Evolutionary conservation across 192 early-diverging fungal species (phyloP).

Genomic region (Pilaira anomala): DNA sequence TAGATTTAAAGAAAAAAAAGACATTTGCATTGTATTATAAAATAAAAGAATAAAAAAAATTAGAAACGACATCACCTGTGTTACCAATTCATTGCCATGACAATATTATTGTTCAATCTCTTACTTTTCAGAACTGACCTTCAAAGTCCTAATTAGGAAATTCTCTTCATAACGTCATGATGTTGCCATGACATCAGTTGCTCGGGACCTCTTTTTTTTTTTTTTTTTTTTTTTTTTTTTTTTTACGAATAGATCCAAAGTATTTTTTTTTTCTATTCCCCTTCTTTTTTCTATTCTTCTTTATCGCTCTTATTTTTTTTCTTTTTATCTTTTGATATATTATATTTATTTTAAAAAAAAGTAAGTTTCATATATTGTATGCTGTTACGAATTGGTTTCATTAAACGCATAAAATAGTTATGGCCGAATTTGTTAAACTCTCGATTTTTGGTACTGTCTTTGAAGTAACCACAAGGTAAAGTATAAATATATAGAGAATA

Average conservation of each 20-base stretch:
- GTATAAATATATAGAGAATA: too few relatives aligned
- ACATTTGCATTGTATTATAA: too few relatives aligned
- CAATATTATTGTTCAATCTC: too few relatives aligned
- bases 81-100: too few relatives aligned
- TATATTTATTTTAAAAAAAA: background rate
- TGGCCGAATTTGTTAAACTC: conserved; percentile 71
- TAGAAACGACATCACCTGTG: too few relatives aligned
- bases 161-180: background rate
- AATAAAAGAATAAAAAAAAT: too few relatives aligned
- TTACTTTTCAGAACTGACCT: too few relatives aligned
- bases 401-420: conserved; percentile 13
- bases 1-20: conserved; percentile 29
- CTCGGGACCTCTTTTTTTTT: conserved; percentile 4
- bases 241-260: background rate
- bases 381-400: too few relatives aligned
- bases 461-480: conserved; percentile 70
- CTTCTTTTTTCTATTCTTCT: conserved; percentile 5
- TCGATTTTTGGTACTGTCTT: conserved; percentile 82
- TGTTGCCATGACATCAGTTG: conserved; percentile 16
- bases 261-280: conserved; percentile 3
- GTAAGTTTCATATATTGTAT: too few relatives aligned
- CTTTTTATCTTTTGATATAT: background rate
- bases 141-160: too few relatives aligned
- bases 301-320: background rate
- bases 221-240: background rate